phyloP scores from a whole-genome alignment of 176 grass and related monocot genomes.

The Stipa capillata region DNA sequence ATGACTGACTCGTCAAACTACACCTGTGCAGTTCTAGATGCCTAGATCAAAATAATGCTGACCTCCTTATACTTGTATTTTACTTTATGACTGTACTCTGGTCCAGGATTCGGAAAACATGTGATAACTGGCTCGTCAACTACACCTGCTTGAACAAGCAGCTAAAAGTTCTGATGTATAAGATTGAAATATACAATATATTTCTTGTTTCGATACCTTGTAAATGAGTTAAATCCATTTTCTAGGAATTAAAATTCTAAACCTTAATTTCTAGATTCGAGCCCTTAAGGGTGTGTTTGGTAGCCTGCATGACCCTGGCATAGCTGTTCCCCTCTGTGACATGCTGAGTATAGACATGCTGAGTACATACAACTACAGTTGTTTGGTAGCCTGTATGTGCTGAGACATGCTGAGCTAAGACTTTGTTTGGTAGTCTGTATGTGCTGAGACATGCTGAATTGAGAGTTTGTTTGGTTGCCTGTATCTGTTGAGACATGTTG shows the following conservation, averaged over 20 bases:
- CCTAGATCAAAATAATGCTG: neutral
- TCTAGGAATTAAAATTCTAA: neutral
- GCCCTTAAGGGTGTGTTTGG: too few relatives aligned
- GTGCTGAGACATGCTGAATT: too few relatives aligned
- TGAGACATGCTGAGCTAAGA: too few relatives aligned
- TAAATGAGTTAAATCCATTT: neutral
- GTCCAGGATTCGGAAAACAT: neutral
- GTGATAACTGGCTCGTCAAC: neutral
- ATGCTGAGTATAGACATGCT: too few relatives aligned
- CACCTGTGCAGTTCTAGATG: neutral
- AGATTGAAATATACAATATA: neutral
- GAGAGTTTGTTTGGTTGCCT: too few relatives aligned
- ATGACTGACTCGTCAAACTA: too few relatives aligned
- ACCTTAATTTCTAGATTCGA: neutral
- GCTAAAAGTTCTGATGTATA: neutral
- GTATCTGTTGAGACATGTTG: too few relatives aligned
- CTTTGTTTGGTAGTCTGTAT: too few relatives aligned
- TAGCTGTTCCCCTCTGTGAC: too few relatives aligned
- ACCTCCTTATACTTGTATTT: neutral
- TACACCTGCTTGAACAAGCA: neutral
- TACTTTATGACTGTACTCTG: neutral
- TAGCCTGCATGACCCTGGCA: too few relatives aligned
- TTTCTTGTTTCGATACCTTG: neutral
- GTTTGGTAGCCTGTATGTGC: too few relatives aligned
- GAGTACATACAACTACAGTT: too few relatives aligned